phyloP scores from a whole-genome alignment of 441 rosid genomes.

The Aleurites moluccanus region DNA sequence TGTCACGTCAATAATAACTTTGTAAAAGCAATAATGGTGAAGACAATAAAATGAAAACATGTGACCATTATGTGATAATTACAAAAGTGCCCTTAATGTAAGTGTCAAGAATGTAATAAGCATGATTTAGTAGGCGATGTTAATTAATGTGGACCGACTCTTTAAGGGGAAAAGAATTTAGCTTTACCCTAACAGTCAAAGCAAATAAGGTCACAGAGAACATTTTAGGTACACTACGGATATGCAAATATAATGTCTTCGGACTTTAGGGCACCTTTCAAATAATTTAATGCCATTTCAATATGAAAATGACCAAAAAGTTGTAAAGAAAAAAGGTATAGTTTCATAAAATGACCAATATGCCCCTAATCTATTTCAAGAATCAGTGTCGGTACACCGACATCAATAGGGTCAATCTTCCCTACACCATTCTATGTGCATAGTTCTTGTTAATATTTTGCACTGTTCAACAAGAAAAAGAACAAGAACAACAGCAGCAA shows the following conservation, averaged over 20 bases:
- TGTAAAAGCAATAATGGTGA: too few species aligned
- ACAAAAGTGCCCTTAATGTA: too few species aligned
- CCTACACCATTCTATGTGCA: slow-evolving; percentile 30
- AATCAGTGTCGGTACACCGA: slow-evolving; percentile 52
- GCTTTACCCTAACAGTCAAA: slow-evolving; percentile 11
- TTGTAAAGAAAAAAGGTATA: not conserved
- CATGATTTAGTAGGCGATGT: too few species aligned
- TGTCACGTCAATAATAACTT: too few species aligned
- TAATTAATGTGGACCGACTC: not conserved
- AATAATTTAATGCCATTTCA: not conserved
- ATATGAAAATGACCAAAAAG: slow-evolving; percentile 16
- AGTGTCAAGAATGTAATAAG: too few species aligned
- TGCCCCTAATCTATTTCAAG: slow-evolving; percentile 25
- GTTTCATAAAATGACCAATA: slow-evolving; percentile 24
- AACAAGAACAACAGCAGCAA: not conserved
- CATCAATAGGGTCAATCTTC: slow-evolving; percentile 30
- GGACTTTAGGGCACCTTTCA: not conserved
- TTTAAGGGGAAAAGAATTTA: not conserved
- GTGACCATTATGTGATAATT: too few species aligned
- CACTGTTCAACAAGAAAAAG: not conserved
- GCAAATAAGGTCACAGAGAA: slow-evolving; percentile 6
- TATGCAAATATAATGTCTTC: slow-evolving; percentile 6
- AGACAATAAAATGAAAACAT: too few species aligned
- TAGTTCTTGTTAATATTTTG: not conserved
- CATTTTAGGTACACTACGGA: slow-evolving; percentile 18